A percentile compares a stretch with the other conserved stretches of the same genome.
Evolutionary conservation across 768 basidiomycete species (phyloP).

Genomic region (Naganishia friedmannii): DNA sequence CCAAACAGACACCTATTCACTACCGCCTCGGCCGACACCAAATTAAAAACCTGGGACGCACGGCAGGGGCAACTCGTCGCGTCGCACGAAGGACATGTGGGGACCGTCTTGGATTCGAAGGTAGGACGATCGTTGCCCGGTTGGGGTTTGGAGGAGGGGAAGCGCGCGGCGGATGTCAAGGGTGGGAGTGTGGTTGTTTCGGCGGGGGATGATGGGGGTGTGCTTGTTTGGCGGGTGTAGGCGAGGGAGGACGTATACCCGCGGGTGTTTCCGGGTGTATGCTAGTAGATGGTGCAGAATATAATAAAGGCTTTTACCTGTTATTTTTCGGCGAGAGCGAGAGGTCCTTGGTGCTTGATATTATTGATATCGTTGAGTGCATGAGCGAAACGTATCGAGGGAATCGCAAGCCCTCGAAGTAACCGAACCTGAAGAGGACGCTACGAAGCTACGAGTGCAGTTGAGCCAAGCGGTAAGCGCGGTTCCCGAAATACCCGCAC

Average conservation of each 20-base stretch:
- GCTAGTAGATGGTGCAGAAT: too few species aligned
- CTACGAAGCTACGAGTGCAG: too few species aligned
- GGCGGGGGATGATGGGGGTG: constrained; percentile 84
- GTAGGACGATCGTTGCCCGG: constrained; percentile 57
- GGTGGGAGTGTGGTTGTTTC: constrained; percentile 67
- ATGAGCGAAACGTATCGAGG: too few species aligned
- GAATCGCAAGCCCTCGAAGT: too few species aligned
- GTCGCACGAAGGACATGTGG: constrained; percentile 78
- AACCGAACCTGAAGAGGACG: too few species aligned
- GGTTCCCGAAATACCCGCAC: too few species aligned
- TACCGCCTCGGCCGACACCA: constrained; percentile 81
- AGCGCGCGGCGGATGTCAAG: constrained; percentile 32
- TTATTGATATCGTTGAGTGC: too few species aligned
- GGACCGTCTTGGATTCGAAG: constrained; percentile 69
- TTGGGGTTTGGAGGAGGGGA: constrained; percentile 27
- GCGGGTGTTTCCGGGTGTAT: not conserved
- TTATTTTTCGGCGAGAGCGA: too few species aligned
- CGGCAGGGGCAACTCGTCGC: constrained; percentile 74
- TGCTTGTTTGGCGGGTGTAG: constrained; percentile 64
- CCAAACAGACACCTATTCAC: constrained; percentile 75
- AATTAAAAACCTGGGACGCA: constrained; percentile 87
- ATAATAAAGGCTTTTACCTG: too few species aligned
- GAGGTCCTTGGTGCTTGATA: too few species aligned
- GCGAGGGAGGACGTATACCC: not conserved
- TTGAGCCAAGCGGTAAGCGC: too few species aligned